Conservation (phyloP, 495 filamentous ascomycete species). For the Pyrenula aspistea region DNA sequence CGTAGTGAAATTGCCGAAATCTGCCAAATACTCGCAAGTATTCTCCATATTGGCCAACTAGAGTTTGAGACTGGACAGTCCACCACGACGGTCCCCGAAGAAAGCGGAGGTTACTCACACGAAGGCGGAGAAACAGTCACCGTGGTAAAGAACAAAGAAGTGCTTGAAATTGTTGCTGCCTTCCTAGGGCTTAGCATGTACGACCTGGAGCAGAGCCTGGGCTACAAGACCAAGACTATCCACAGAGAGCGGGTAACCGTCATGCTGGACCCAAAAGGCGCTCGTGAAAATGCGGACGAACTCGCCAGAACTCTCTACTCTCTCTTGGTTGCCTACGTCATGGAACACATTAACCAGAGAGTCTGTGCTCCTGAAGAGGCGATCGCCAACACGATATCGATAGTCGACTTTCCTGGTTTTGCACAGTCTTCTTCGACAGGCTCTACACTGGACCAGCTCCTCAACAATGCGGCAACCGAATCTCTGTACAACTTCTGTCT, state of each 20-base stretch:
- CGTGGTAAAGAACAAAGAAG: slow-evolving; percentile 85
- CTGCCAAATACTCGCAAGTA: slow-evolving; percentile 82
- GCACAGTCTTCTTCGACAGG: slow-evolving; percentile 70
- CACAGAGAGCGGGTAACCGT: slow-evolving; percentile 91
- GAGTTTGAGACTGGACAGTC: slow-evolving; percentile 74
- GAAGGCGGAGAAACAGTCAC: slow-evolving; percentile 83
- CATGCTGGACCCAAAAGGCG: slow-evolving; percentile 88
- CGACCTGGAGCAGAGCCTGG: slow-evolving; percentile 75
- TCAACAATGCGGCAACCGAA: slow-evolving; percentile 89
- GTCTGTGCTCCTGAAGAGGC: slow-evolving; percentile 80
- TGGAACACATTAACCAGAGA: slow-evolving; percentile 84
- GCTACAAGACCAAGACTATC: slow-evolving; percentile 92
- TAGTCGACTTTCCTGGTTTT: slow-evolving; percentile 95
- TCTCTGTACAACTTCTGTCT: slow-evolving; percentile 84
- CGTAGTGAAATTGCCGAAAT: slow-evolving; percentile 89
- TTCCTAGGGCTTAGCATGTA: slow-evolving; percentile 75
- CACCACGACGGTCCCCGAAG: slow-evolving; percentile 67
- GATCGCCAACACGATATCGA: slow-evolving; percentile 83
- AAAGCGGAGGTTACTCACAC: slow-evolving; percentile 92
- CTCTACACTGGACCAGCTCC: slow-evolving; percentile 79
- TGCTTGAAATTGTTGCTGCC: slow-evolving; percentile 71
- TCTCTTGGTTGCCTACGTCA: slow-evolving; percentile 85
- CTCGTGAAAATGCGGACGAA: slow-evolving; percentile 84
- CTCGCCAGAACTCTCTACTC: slow-evolving; percentile 88
- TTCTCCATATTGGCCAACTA: slow-evolving; percentile 90